Evolutionary conservation across 2,329 filamentous ascomycete genomes (phyloP), one percentile per base, ranked within the genome.

Genomic region (Spiromastix sp.): DNA sequence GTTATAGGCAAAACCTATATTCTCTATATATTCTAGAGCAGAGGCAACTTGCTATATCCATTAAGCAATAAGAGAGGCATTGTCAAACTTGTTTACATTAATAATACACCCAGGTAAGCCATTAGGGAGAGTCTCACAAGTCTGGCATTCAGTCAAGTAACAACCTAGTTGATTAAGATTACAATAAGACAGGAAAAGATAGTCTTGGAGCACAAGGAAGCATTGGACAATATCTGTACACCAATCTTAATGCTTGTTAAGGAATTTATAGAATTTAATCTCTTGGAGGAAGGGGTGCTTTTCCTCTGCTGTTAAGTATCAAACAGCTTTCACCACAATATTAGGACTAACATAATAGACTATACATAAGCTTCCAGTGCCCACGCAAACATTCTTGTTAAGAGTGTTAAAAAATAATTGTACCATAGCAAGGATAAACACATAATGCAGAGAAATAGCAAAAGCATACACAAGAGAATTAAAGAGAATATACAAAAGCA

Each of bases 21-120:
- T 43, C 28, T 47, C 41, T 4, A 45, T 24, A 32, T 41, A 47
- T 21, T 42, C 41, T 21, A 46, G 42, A 18, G 44, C 40, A n/a
- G 38, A 44, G 20, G 30, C 33, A 16, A 46, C 7, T 35, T 46
- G 42, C 33, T 44, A 36, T 30, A 46, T 41, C 44, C 38, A 44
- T 24, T 38, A 40, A 39, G 42, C 42, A 19, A 46, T 32, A 9
- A 46, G 36, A 28, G 38, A 21, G 20, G 42, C 40, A 34, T 46
- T 40, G 28, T 46, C 42, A 15, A 41, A 40, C 17, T 38, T 25
- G 7, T 44, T 46, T 9, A 44, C 40, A 9, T 34, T 16, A 7
- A 41, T 37, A 37, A 44, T 28, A 31, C 40, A 38, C 28, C 37
- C 37, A 17, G 4, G 16, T n/a, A 36, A 35, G 2, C 26, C 28